Base-by-base conservation (phyloP, 2,329 filamentous ascomycete species). In the Aureobasidium sp. region DNA sequence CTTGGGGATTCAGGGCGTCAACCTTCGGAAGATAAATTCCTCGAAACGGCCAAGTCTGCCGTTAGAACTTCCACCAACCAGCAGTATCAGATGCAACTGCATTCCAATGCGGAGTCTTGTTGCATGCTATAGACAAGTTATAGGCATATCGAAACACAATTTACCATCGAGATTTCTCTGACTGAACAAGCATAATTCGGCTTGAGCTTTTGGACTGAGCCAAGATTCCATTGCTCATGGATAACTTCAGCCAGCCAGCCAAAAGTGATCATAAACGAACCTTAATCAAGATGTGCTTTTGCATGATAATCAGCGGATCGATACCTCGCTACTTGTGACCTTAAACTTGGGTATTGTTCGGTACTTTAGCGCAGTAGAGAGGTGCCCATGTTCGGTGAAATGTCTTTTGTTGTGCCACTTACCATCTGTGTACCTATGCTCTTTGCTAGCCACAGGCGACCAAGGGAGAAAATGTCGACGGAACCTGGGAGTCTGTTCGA, bases 1-100 rank as follows among this genome's bases (percentile, higher is more conserved):
- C 37, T 29, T 54, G 37, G 50, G 42, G 37, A 54, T 21, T 54
- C 50, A 37, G 50, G 50, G 50, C 32, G 21, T 27, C n/a, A 30
- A 42, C 37, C 50, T 30, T 51, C 49, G 49, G 21, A 29, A 51
- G 49, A 39, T 29, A 8, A 51, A 39, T 51, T 51, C 41, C 50
- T 42, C 36, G 14, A 54, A 41, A 42, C 37, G 50, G 50, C 8
- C 50, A 42, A 54, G 37, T 54, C 21, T 51, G 16, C 34, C 36
- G 49, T 21, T 29, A 34, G 49, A 53, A 53, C 37, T 54, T 54
- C 50, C 50, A 54, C 50, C 50, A 54, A 54, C 50, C 50, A 54
- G 14, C n/a, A n/a, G n/a, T 14, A 25, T 14, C 10, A 37, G 27
- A 30, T 21, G 32, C 37, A 54, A 54, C 13, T 30, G 21, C 36